These are phyloP conservation scores for Gossypium lobatum DNA, from an alignment of 441 rosid genomes.

Conservation along the genomic window DNA sequence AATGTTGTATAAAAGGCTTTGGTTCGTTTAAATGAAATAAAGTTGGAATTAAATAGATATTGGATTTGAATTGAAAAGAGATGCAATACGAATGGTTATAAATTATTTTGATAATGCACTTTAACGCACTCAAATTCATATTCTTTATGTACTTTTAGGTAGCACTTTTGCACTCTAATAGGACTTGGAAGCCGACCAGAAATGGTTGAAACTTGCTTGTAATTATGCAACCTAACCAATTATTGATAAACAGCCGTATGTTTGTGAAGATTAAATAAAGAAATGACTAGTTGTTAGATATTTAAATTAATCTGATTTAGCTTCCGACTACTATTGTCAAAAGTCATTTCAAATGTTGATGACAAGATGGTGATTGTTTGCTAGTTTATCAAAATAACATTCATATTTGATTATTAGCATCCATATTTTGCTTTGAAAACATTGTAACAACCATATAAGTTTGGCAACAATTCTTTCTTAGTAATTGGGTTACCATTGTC, in stretches of 20 bases:
- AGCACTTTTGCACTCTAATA: neutral
- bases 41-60: too few relatives aligned
- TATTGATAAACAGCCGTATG: neutral
- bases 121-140: too few relatives aligned
- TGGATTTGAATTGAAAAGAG: too few relatives aligned
- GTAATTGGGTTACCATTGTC: neutral
- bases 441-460: slow-evolving; percentile 1
- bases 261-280: neutral
- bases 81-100: too few relatives aligned
- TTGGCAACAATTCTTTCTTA: neutral
- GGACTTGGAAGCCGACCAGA: neutral
- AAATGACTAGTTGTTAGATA: neutral
- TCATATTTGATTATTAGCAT: neutral
- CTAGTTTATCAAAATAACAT: neutral
- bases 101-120: too few relatives aligned
- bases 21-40: too few relatives aligned
- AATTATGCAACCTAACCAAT: neutral
- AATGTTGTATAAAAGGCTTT: neutral
- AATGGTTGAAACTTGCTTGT: neutral
- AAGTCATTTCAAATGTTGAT: too few relatives aligned
- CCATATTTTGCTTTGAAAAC: neutral
- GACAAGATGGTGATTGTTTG: neutral
- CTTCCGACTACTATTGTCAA: too few relatives aligned
- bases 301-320: neutral
- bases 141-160: neutral